Percentiles rank a stretch among this genome's conserved stretches.
These are phyloP conservation scores for Umbellularia californica DNA, from an alignment of 164 flowering plant genomes.

Conservation along the genomic window DNA sequence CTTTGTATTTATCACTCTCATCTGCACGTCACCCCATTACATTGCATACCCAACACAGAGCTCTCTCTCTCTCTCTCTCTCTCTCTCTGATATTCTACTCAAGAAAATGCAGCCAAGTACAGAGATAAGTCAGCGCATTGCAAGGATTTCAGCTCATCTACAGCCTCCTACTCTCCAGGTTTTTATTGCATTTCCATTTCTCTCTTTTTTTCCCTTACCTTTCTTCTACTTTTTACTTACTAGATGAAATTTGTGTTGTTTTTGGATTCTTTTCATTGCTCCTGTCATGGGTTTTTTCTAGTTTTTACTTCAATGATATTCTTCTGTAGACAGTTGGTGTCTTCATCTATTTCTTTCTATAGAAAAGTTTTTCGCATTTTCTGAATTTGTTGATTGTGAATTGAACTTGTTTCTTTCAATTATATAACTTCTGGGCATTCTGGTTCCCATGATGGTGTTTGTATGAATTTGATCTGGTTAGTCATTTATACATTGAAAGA, in stretches of 20 bases:
- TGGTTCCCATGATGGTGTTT: background rate
- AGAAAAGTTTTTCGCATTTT: background rate
- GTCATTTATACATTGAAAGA: background rate
- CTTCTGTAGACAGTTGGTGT: background rate
- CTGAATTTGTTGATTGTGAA: background rate
- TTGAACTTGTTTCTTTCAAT: background rate
- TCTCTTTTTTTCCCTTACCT: background rate
- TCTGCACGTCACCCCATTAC: background rate
- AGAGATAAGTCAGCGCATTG: conserved; percentile 60
- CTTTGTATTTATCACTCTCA: no score
- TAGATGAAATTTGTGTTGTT: background rate
- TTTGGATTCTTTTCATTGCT: background rate
- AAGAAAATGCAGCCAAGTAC: conserved; percentile 36
- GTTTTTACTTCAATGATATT: background rate
- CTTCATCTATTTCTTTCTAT: background rate
- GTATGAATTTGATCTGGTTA: background rate
- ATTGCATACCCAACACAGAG: background rate
- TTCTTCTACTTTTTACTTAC: background rate
- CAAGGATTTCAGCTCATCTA: conserved; percentile 78
- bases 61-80: background rate
- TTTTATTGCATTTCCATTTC: background rate
- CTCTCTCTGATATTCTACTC: background rate
- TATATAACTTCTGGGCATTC: background rate
- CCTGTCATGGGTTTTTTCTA: conserved; percentile 6
- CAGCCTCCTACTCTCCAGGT: conserved; percentile 60